A percentile compares a stretch with the other conserved stretches of the same genome.
phyloP scores from a whole-genome alignment of 1,139 yeast genomes.

The Yamadazyma sp. region DNA sequence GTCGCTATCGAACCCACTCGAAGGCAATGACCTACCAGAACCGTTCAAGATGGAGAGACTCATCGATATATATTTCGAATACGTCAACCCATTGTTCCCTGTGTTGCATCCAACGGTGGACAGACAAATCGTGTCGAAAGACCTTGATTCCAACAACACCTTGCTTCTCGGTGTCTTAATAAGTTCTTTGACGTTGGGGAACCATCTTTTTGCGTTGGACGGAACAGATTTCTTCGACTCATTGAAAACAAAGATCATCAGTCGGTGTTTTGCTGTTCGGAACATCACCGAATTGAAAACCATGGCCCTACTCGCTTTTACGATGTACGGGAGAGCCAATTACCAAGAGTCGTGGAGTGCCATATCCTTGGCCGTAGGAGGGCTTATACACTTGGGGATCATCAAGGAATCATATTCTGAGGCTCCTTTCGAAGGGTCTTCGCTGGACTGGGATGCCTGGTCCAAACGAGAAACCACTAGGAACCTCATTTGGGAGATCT shows the following conservation, averaged over 20 bases:
- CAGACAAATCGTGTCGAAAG: slow-evolving; percentile 7
- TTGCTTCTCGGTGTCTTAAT: slow-evolving; percentile 14
- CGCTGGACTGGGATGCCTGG: slow-evolving; percentile 20
- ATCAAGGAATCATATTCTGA: slow-evolving; percentile 6
- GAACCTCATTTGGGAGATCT: slow-evolving; percentile 28
- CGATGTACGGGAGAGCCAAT: slow-evolving; percentile 24
- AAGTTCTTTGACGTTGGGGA: slow-evolving; percentile 6
- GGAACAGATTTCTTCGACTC: slow-evolving; percentile 8
- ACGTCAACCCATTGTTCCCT: slow-evolving; percentile 18
- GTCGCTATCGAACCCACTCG: not conserved
- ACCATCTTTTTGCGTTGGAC: slow-evolving; percentile 5
- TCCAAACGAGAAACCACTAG: slow-evolving; percentile 22
- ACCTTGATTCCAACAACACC: slow-evolving; percentile 8
- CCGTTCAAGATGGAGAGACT: slow-evolving; percentile 10
- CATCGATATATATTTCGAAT: slow-evolving; percentile 15
- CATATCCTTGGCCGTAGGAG: slow-evolving; percentile 18
- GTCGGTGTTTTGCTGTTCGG: slow-evolving; percentile 22
- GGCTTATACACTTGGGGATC: slow-evolving; percentile 16
- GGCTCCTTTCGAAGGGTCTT: slow-evolving; percentile 3
- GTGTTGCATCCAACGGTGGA: slow-evolving; percentile 14
- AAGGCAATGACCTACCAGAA: slow-evolving; percentile 1
- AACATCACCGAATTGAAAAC: slow-evolving; percentile 23
- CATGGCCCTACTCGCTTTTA: slow-evolving; percentile 24
- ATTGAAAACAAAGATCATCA: slow-evolving; percentile 18
- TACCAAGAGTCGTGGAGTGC: slow-evolving; percentile 29